Conservation (phyloP, 2,329 filamentous ascomycete genomes). For the Rugonectria rugulosa region DNA sequence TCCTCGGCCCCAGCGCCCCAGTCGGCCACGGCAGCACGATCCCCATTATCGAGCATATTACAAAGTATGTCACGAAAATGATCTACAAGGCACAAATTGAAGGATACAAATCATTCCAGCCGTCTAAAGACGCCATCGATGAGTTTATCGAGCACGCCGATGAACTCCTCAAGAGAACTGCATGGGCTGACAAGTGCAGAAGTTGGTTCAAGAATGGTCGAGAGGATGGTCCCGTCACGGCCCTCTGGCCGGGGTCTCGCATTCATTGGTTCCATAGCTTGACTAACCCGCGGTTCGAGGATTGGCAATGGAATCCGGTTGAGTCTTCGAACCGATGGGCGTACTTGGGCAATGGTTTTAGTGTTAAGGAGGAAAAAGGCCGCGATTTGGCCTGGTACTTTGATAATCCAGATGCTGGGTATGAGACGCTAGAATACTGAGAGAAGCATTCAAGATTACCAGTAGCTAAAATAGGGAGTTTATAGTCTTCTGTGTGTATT, state of each 20-base stretch:
- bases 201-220: slow-evolving; percentile 10
- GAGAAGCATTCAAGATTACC: background rate
- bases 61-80: slow-evolving; percentile 1
- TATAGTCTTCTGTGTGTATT: too few relatives aligned
- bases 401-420: background rate
- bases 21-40: slow-evolving; percentile 4
- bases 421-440: background rate
- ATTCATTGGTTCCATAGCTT: background rate
- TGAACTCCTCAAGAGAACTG: background rate
- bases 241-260: background rate
- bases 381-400: slow-evolving; percentile 13
- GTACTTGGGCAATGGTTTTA: slow-evolving; percentile 9
- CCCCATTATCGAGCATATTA: slow-evolving; percentile 3
- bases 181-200: background rate
- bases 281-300: background rate
- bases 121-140: background rate
- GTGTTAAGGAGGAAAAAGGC: background rate
- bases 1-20: slow-evolving; percentile 1
- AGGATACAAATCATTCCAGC: background rate
- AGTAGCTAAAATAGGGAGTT: too few relatives aligned
- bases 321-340: background rate
- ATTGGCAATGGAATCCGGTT: background rate
- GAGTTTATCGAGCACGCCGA: slow-evolving; percentile 1
- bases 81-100: slow-evolving; percentile 5
- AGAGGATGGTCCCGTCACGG: background rate